These are phyloP conservation scores for Vitis vinifera DNA, from an alignment of 164 flowering plant species.

Conservation along the genomic window ASM3070453v1 NC_081808.1:24969501-24970000, in stretches of 20 bases:
- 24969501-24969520: conserved; percentile 96
- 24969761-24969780: conserved; percentile 78
- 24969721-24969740: conserved; percentile 74
- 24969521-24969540: conserved; percentile 67
- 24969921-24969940: conserved; percentile 64
- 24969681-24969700: conserved; percentile 95
- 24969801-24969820: conserved; percentile 99
- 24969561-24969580: conserved; percentile 74
- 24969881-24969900: conserved; percentile 63
- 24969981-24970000: conserved; percentile 37
- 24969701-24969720: conserved; percentile 99
- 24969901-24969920: conserved; percentile 75
- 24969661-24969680: conserved; percentile 91
- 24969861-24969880: conserved; percentile 53
- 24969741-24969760: conserved; percentile 87
- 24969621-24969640: conserved; percentile 63
- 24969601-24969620: conserved; percentile 84
- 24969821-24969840: conserved; percentile 91
- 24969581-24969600: conserved; percentile 97
- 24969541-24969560: conserved; percentile 49
- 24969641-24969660: conserved; percentile 90
- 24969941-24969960: conserved; percentile 51
- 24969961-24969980: conserved; percentile 32
- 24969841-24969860: conserved; percentile 81
- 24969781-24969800: conserved; percentile 90